A percentile compares a stretch with the other conserved stretches of the same genome.
Conservation (phyloP, 2,329 filamentous ascomycete species). For the Colletotrichum higginsianum region DNA sequence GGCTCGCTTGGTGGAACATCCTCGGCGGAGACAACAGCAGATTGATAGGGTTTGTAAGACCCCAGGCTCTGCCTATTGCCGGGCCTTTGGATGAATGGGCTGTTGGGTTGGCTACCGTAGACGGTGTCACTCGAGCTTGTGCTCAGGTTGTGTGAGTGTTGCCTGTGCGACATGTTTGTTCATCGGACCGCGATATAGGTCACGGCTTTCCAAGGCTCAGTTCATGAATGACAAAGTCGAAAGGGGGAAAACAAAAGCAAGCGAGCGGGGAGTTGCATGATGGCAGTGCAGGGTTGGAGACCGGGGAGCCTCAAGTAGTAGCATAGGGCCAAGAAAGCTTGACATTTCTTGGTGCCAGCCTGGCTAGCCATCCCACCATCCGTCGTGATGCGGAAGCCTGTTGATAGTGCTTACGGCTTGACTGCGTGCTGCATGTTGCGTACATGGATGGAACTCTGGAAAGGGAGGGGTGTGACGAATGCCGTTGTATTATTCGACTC, state of each 20-base stretch:
- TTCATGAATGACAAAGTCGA: background rate
- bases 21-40: constrained; percentile 23
- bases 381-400: background rate
- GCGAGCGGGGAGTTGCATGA: constrained; percentile 27
- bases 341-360: constrained; percentile 18
- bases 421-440: constrained; percentile 20
- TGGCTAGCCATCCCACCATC: constrained; percentile 14
- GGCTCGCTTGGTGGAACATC: constrained; percentile 29
- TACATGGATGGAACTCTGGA: background rate
- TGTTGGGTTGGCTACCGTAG: constrained; percentile 25
- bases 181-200: background rate
- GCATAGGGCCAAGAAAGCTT: constrained; percentile 28
- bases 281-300: background rate
- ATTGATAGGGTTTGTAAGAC: constrained; percentile 29
- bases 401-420: constrained; percentile 8
- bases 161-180: constrained; percentile 31
- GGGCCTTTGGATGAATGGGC: constrained; percentile 21
- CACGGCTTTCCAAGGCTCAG: constrained; percentile 1
- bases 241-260: background rate
- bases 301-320: constrained; percentile 29
- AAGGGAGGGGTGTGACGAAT: constrained; percentile 15
- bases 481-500: constrained; percentile 10
- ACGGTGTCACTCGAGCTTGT: constrained; percentile 33
- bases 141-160: constrained; percentile 37
- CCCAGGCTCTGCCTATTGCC: constrained; percentile 17